Percentiles rank a stretch among this genome's conserved stretches.
phyloP scores from a whole-genome alignment of 257 asterid species.

The Schizonepeta tenuifolia region DNA sequence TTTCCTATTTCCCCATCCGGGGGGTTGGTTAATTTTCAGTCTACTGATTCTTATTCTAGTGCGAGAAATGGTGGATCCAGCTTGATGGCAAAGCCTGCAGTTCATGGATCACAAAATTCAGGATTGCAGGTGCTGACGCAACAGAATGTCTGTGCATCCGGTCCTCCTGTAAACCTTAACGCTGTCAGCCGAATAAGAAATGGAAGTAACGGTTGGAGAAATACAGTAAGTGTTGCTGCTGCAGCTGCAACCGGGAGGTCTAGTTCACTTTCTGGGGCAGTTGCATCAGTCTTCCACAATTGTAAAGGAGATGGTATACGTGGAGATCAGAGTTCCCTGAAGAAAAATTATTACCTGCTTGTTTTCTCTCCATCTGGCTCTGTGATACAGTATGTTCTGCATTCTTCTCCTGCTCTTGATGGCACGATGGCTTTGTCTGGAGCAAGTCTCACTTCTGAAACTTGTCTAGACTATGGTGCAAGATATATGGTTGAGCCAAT shows the following conservation, averaged over 20 bases:
- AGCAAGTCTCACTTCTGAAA: slow-evolving; percentile 42
- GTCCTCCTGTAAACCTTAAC: slow-evolving; percentile 50
- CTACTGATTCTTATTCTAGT: slow-evolving; percentile 42
- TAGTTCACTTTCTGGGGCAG: slow-evolving; percentile 56
- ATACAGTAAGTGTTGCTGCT: slow-evolving; percentile 78
- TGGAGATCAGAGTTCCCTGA: slow-evolving; percentile 45
- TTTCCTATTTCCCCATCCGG: slow-evolving; percentile 78
- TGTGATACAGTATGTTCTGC: slow-evolving; percentile 69
- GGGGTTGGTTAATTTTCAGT: slow-evolving; percentile 41
- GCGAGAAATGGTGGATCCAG: slow-evolving; percentile 38
- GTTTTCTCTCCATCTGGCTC: slow-evolving; percentile 85
- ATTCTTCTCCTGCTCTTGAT: slow-evolving; percentile 54
- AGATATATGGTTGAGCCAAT: slow-evolving; percentile 65
- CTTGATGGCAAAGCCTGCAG: slow-evolving; percentile 44
- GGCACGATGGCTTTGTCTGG: slow-evolving; percentile 43
- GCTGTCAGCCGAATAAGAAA: slow-evolving; percentile 72
- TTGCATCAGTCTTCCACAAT: slow-evolving; percentile 65
- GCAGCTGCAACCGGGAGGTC: slow-evolving; percentile 77
- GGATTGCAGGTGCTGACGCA: slow-evolving; percentile 56
- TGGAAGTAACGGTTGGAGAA: slow-evolving; percentile 68
- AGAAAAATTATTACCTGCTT: slow-evolving; percentile 60
- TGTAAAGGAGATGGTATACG: slow-evolving; percentile 44
- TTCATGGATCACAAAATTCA: slow-evolving; percentile 43
- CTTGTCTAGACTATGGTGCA: slow-evolving; percentile 50
- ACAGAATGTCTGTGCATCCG: slow-evolving; percentile 52